phyloP scores from a whole-genome alignment of 257 asterid genomes.

The Solanum etuberosum region DNA sequence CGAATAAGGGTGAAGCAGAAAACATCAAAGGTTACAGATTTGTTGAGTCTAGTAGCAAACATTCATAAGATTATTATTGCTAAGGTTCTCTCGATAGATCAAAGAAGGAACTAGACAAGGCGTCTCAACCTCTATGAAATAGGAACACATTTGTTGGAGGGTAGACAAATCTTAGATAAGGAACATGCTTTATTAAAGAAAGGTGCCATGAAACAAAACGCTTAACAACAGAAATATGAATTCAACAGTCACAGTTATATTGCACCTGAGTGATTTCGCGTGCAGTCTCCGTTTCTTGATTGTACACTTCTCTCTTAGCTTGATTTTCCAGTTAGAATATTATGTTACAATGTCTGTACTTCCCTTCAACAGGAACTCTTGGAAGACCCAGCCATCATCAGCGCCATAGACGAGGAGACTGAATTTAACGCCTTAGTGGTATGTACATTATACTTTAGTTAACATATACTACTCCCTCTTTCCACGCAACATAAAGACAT shows the following conservation, averaged over 20 bases:
- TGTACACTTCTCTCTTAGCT: background rate
- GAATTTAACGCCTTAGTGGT: slow-evolving; percentile 99
- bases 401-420: slow-evolving; percentile 92
- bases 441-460: slow-evolving; percentile 11
- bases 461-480: background rate
- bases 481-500: too few relatives aligned
- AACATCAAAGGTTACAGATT: background rate
- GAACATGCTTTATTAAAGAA: background rate
- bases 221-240: background rate
- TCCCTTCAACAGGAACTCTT: slow-evolving; percentile 59
- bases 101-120: background rate
- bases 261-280: background rate
- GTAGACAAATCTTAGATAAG: background rate
- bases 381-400: slow-evolving; percentile 76
- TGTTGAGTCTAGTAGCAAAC: background rate
- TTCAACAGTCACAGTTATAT: background rate
- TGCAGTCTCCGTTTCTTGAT: background rate
- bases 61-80: background rate
- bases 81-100: background rate
- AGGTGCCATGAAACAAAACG: background rate
- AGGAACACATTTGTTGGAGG: background rate
- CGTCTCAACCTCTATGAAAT: background rate
- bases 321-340: background rate
- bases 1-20: background rate
- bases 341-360: background rate